Conservation (phyloP, 768 basidiomycete species). For the Lentinus brumalis region DNA sequence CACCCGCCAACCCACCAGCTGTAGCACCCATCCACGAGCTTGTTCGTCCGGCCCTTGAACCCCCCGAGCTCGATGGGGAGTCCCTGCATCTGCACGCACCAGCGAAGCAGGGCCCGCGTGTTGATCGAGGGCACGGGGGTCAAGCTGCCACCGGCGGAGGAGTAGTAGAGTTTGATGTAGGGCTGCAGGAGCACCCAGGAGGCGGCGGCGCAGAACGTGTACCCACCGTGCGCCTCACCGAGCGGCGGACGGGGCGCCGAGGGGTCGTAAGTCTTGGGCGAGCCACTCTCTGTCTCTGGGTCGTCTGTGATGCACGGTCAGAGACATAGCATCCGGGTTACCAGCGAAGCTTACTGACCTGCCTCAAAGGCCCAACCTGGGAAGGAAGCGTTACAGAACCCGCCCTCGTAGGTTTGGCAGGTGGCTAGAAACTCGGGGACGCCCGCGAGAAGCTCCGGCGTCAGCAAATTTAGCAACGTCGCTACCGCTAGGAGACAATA, state of each 20-base stretch:
- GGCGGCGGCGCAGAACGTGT: conserved; percentile 92
- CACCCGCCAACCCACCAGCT: conserved; percentile 99
- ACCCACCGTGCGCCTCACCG: conserved; percentile 97
- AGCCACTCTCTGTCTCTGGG: neutral
- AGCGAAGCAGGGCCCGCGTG: conserved; percentile 62
- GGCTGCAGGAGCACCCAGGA: conserved; percentile 79
- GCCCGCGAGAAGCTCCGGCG: conserved; percentile 80
- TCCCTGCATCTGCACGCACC: conserved; percentile 89
- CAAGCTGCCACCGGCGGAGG: conserved; percentile 10
- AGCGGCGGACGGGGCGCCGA: conserved; percentile 66
- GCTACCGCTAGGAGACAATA: conserved; percentile 91
- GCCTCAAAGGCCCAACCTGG: conserved; percentile 29
- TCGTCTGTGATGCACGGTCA: conserved; percentile 14
- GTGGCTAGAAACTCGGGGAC: conserved; percentile 80
- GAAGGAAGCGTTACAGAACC: conserved; percentile 52
- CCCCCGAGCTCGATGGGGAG: conserved; percentile 83
- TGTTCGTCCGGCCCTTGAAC: conserved; percentile 92
- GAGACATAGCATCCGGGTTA: conserved; percentile 47
- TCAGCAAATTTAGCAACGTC: conserved; percentile 80
- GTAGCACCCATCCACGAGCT: conserved; percentile 99
- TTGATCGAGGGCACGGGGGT: conserved; percentile 51
- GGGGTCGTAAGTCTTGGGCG: conserved; percentile 23
- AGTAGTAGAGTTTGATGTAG: conserved; percentile 36
- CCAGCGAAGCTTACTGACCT: conserved; percentile 34
- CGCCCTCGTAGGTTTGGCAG: conserved; percentile 98